Percentiles rank a stretch among this genome's conserved stretches.
Evolutionary conservation across 768 basidiomycete species (phyloP).

Genomic region (Lactarius tabidus): DNA sequence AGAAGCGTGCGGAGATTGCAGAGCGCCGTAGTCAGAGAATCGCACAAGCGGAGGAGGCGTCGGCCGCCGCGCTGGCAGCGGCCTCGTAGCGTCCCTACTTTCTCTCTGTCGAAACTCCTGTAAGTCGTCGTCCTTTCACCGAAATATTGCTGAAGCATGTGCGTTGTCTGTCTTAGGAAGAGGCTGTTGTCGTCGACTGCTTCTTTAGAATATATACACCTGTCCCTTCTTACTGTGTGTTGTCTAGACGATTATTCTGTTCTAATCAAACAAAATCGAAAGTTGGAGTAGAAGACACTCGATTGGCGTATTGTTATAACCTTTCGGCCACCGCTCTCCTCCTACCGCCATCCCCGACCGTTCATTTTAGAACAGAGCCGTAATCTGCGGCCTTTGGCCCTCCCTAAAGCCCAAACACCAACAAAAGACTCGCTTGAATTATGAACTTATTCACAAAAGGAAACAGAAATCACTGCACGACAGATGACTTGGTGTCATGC

Average conservation of each 20-base stretch:
- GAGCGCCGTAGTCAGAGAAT: conserved; percentile 43
- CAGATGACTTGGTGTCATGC: background rate
- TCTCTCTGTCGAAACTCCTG: background rate
- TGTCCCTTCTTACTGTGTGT: background rate
- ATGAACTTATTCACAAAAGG: background rate
- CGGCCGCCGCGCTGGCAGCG: conserved; percentile 17
- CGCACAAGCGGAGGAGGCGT: conserved; percentile 33
- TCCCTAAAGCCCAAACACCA: background rate
- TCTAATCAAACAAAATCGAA: background rate
- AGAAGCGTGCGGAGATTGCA: conserved; percentile 58
- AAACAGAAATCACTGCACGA: background rate
- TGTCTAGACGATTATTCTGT: background rate
- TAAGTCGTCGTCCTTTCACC: conserved; percentile 1
- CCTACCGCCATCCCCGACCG: background rate
- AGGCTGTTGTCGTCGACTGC: background rate
- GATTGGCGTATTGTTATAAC: background rate
- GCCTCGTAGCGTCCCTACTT: background rate
- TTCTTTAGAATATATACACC: background rate
- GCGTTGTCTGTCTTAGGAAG: background rate
- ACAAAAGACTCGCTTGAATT: background rate
- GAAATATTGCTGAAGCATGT: background rate
- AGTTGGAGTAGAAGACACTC: background rate
- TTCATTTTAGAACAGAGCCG: background rate
- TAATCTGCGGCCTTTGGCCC: background rate
- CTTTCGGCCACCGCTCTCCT: background rate